Base-by-base conservation (phyloP, 148 eudicot genomes). In the Rhododendron kiyosumense region DNA sequence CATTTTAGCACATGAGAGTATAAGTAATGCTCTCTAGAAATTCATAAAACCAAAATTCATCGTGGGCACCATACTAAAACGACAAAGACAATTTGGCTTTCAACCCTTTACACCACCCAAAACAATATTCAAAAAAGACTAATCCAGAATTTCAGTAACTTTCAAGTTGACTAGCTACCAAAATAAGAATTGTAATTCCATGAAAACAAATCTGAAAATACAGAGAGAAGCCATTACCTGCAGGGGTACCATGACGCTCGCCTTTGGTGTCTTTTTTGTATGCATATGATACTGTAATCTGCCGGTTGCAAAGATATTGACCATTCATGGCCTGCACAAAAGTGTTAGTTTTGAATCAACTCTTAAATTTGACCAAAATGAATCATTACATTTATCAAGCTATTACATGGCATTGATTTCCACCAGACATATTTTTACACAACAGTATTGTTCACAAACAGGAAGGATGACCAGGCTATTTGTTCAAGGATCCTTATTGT, bases 181-280 rank as follows among this genome's bases (percentile, higher is more conserved):
- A 82, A 82, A 24, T 82, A 3, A 82, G 51, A 38, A 36, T 36
- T 20, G 63, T 36, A 81, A 32, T 9, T 14, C 12, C 14, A 13
- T 11, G 34, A 36, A 34, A 54, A 51, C 8, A 57, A 57, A 81
- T 22, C 48, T 13, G 46, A 38, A 54, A 18, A 73, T 57, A 34
- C 48, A 45, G 69, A 34, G 36, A 26, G 74, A 79, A 88, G 41
- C 54, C 91, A 89, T 71, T 71, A 94, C 99, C 98, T 90, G 98
- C 98, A 46, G 98, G 99, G 82, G 99, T 93, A 79, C 99, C 99
- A 88, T 95, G 99, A 61, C 98, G 94, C 92, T 95, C 98, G 84
- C 99, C 99, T 83, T 95, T 95, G 0, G 99, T 94, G 89, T 95
- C 99, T 91, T 97, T 97, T 90, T 97, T 95, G 96, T 95, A 97